Conservation (phyloP, 257 asterid genomes). For the Cinchona pubescens region DNA sequence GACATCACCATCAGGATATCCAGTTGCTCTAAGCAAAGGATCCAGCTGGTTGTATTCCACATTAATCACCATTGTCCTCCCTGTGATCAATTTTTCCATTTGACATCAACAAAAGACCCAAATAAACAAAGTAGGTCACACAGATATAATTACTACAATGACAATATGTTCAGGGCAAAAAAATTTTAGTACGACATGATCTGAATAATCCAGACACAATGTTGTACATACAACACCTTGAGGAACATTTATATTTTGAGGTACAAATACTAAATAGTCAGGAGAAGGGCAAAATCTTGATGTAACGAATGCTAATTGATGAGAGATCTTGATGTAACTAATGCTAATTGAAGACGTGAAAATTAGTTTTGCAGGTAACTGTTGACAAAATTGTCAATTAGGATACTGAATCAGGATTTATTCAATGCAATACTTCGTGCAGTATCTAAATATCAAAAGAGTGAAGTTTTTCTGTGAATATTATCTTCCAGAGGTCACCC, state of each 20-base stretch:
- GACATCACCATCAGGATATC: constrained; percentile 90
- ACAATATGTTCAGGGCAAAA: not conserved
- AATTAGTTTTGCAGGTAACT: not conserved
- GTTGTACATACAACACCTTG: too few relatives aligned
- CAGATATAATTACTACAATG: not conserved
- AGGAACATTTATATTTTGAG: too few relatives aligned
- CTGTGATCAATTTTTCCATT: constrained; percentile 33
- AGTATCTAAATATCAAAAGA: not conserved
- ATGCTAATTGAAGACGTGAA: not conserved
- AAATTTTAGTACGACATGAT: not conserved
- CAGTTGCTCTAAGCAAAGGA: constrained; percentile 94
- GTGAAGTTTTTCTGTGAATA: not conserved
- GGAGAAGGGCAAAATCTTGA: not conserved
- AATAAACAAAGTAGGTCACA: not conserved
- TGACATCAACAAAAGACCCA: not conserved
- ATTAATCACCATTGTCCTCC: constrained; percentile 97
- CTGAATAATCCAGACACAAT: not conserved
- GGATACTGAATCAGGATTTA: not conserved
- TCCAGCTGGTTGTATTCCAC: constrained; percentile 99
- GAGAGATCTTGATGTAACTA: not conserved
- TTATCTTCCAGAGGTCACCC: not conserved
- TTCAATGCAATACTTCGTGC: too few relatives aligned
- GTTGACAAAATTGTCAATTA: not conserved
- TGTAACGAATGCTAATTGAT: not conserved
- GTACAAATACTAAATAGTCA: not conserved